These are phyloP conservation scores for Penicillium sclerotiorum DNA, from an alignment of 2,329 filamentous ascomycete genomes.

Conservation along the genomic window DNA sequence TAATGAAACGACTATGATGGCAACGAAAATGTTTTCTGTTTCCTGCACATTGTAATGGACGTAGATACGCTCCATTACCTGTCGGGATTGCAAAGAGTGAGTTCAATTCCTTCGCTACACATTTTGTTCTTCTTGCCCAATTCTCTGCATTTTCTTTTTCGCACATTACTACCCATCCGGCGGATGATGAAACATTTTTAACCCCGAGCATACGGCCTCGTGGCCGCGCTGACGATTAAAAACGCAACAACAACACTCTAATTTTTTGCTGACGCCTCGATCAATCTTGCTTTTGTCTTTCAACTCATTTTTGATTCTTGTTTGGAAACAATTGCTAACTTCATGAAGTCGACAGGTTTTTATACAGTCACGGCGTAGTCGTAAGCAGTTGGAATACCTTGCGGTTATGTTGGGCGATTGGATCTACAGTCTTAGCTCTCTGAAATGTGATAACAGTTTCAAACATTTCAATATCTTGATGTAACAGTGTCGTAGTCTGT, in stretches of 20 bases:
- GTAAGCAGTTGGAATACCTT: neutral
- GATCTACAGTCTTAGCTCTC: no score
- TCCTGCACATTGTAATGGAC: conserved; percentile 32
- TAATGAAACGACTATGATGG: conserved; percentile 37
- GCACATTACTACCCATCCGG: conserved; percentile 22
- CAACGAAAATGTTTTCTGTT: conserved; percentile 18
- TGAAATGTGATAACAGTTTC: no score
- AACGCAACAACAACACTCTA: conserved; percentile 70
- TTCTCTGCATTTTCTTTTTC: neutral
- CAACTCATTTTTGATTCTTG: conserved; percentile 1
- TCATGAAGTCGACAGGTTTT: conserved; percentile 20
- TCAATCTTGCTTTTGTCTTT: conserved; percentile 12
- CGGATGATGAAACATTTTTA: conserved; percentile 69
- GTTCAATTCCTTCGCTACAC: conserved; percentile 11
- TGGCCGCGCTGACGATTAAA: conserved; percentile 57
- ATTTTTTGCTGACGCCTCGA: conserved; percentile 67
- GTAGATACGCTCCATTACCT: conserved; percentile 39
- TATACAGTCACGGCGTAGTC: neutral
- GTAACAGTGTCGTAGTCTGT: no score
- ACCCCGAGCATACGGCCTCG: conserved; percentile 55
- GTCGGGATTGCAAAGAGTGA: conserved; percentile 28
- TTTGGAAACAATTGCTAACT: conserved; percentile 28
- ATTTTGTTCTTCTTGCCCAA: neutral
- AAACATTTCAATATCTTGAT: no score
- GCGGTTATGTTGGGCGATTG: neutral